These are phyloP conservation scores for Arabidopsis arenosa DNA, from an alignment of 345 rosid species.

Conservation along the genomic window DNA sequence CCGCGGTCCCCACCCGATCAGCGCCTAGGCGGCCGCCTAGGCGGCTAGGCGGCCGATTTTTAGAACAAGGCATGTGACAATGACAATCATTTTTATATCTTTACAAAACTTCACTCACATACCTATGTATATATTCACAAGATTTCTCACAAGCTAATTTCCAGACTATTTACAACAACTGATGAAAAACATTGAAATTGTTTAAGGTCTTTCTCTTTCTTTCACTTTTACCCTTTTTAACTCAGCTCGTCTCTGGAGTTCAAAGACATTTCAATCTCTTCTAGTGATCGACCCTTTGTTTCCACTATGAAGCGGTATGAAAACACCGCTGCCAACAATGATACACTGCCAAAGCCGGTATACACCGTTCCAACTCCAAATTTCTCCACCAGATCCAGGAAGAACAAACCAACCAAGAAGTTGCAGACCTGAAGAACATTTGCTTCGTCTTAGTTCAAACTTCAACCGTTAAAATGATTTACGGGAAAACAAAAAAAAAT, in stretches of 20 bases:
- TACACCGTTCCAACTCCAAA: slow-evolving; percentile 68
- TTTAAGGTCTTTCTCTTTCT: too few relatives aligned
- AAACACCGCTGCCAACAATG: slow-evolving; percentile 66
- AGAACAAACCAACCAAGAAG: slow-evolving; percentile 79
- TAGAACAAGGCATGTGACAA: too few relatives aligned
- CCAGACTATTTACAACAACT: slow-evolving; percentile 4
- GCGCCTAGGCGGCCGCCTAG: too few relatives aligned
- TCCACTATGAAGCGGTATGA: slow-evolving; percentile 62
- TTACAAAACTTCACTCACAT: background rate
- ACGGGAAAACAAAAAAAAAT: background rate
- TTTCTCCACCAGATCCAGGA: slow-evolving; percentile 65
- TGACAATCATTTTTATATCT: too few relatives aligned
- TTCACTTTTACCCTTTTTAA: background rate
- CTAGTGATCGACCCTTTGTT: slow-evolving; percentile 78
- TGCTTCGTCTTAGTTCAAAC: too few relatives aligned
- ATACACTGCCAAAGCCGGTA: slow-evolving; percentile 63
- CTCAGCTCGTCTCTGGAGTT: slow-evolving; percentile 36
- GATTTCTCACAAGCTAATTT: background rate
- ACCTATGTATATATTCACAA: background rate
- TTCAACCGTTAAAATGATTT: background rate
- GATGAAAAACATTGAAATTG: background rate
- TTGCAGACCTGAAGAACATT: slow-evolving; percentile 60
- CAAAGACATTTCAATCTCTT: slow-evolving; percentile 76
- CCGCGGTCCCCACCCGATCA: too few relatives aligned
- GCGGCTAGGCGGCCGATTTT: too few relatives aligned